A percentile compares a stretch with the other conserved stretches of the same genome.
Evolutionary conservation across 2,329 filamentous ascomycete species (phyloP).

Genomic region (Coniella lustricola): DNA sequence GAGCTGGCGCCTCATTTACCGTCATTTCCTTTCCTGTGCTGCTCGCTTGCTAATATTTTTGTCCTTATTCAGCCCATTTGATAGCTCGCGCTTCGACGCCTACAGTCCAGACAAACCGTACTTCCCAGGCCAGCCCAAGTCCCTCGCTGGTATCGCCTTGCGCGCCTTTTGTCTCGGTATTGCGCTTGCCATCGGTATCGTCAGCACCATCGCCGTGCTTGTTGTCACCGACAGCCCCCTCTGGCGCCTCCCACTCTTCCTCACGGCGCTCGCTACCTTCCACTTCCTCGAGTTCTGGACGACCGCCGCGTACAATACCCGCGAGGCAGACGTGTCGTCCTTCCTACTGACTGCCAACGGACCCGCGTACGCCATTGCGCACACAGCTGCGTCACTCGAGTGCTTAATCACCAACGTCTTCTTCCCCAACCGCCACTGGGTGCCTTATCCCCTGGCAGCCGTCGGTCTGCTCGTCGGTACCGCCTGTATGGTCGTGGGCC

Average conservation of each 20-base stretch:
- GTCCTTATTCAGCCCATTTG: conserved; percentile 25
- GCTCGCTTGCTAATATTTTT: conserved; percentile 16
- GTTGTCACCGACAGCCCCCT: conserved; percentile 36
- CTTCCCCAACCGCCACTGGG: conserved; percentile 43
- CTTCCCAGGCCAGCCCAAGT: conserved; percentile 44
- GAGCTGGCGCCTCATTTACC: neutral
- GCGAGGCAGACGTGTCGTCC: conserved; percentile 61
- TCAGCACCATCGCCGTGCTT: conserved; percentile 28
- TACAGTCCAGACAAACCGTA: conserved; percentile 25
- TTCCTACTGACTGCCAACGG: conserved; percentile 86
- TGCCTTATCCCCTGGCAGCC: conserved; percentile 36
- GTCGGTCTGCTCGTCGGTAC: conserved; percentile 52
- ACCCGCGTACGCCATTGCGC: conserved; percentile 74
- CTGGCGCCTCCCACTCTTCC: conserved; percentile 62
- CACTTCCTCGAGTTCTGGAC: conserved; percentile 97
- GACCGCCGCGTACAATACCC: conserved; percentile 77
- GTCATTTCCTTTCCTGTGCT: conserved; percentile 1
- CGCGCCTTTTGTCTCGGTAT: conserved; percentile 50
- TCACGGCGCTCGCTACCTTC: conserved; percentile 65
- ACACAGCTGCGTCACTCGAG: conserved; percentile 67
- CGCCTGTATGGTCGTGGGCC: conserved; percentile 59
- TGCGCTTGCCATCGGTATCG: conserved; percentile 30
- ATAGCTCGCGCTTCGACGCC: conserved; percentile 20
- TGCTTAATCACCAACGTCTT: conserved; percentile 54
- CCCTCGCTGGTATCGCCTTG: conserved; percentile 52